A percentile compares a stretch with the other conserved stretches of the same genome.
phyloP scores from a whole-genome alignment of 2,329 filamentous ascomycete genomes.

The Penicillium polonicum region DNA sequence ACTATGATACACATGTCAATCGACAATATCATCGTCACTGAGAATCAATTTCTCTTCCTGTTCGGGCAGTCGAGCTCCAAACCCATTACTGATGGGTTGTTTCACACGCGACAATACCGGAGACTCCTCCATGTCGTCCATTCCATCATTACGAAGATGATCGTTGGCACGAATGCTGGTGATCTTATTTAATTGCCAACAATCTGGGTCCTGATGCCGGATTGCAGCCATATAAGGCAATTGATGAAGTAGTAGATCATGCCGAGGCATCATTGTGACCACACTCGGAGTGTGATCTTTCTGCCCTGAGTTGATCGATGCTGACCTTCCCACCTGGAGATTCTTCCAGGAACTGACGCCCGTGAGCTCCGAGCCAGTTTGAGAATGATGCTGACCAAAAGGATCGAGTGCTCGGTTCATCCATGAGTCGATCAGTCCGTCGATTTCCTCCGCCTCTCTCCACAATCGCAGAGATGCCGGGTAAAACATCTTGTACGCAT shows the following conservation, averaged over 20 bases:
- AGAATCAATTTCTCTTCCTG: slow-evolving; percentile 69
- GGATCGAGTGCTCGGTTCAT: slow-evolving; percentile 35
- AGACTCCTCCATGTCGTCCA: slow-evolving; percentile 40
- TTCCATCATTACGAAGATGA: slow-evolving; percentile 46
- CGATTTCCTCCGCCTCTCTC: slow-evolving; percentile 78
- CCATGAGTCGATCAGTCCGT: slow-evolving; percentile 59
- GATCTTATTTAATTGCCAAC: slow-evolving; percentile 65
- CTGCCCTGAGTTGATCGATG: slow-evolving; percentile 1
- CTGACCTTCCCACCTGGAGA: slow-evolving; percentile 14
- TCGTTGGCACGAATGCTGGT: slow-evolving; percentile 53
- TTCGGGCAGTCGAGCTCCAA: slow-evolving; percentile 37
- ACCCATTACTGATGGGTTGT: slow-evolving; percentile 25
- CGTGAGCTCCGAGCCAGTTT: slow-evolving; percentile 1
- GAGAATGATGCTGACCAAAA: slow-evolving; percentile 39
- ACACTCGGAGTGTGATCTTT: slow-evolving; percentile 6
- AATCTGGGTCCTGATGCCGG: slow-evolving; percentile 35
- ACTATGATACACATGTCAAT: slow-evolving; percentile 35
- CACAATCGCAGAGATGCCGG: slow-evolving; percentile 81
- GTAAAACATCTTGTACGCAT: slow-evolving; percentile 88
- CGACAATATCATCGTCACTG: slow-evolving; percentile 83
- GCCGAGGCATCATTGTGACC: slow-evolving; percentile 36
- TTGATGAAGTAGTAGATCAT: slow-evolving; percentile 66
- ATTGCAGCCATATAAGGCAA: slow-evolving; percentile 82
- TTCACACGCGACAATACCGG: slow-evolving; percentile 39
- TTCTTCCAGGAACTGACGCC: slow-evolving; percentile 43